A percentile compares a stretch with the other conserved stretches of the same genome.
Evolutionary conservation across 2,329 filamentous ascomycete genomes (phyloP).

Genomic region (Microascus cirrosus): DNA sequence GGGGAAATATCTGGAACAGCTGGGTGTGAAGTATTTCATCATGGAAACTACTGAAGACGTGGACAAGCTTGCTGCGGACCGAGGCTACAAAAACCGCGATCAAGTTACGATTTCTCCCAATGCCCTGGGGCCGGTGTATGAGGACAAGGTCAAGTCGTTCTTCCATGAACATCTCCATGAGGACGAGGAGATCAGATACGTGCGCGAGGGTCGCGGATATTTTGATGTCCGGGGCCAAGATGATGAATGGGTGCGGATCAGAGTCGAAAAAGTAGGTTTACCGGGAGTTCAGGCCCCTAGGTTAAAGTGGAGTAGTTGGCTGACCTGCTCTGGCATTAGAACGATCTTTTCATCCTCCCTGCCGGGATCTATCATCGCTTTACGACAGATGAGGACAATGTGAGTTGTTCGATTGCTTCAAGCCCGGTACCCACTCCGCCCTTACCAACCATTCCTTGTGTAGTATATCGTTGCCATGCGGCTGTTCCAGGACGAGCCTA

Average conservation of each 20-base stretch:
- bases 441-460: slow-evolving; percentile 2
- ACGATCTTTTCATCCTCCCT: slow-evolving; percentile 86
- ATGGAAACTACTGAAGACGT: slow-evolving; percentile 56
- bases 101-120: slow-evolving; percentile 80
- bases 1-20: slow-evolving; percentile 51
- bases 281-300: background rate
- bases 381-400: slow-evolving; percentile 84
- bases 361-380: slow-evolving; percentile 96
- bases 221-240: slow-evolving; percentile 80
- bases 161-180: slow-evolving; percentile 95
- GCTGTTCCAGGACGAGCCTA: slow-evolving; percentile 95
- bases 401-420: slow-evolving; percentile 33
- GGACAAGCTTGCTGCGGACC: slow-evolving; percentile 59
- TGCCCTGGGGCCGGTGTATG: slow-evolving; percentile 77
- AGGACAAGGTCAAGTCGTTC: slow-evolving; percentile 87
- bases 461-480: slow-evolving; percentile 95
- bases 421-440: background rate
- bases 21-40: slow-evolving; percentile 74
- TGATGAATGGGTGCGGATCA: slow-evolving; percentile 84
- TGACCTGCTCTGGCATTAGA: slow-evolving; percentile 15
- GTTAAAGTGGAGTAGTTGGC: background rate
- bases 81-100: slow-evolving; percentile 89
- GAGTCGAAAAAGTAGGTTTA: slow-evolving; percentile 57
- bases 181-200: slow-evolving; percentile 96
- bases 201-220: slow-evolving; percentile 77